These are phyloP conservation scores for Albophoma yamanashiensis DNA, from an alignment of 2,329 filamentous ascomycete species.

Conservation along the genomic window DNA sequence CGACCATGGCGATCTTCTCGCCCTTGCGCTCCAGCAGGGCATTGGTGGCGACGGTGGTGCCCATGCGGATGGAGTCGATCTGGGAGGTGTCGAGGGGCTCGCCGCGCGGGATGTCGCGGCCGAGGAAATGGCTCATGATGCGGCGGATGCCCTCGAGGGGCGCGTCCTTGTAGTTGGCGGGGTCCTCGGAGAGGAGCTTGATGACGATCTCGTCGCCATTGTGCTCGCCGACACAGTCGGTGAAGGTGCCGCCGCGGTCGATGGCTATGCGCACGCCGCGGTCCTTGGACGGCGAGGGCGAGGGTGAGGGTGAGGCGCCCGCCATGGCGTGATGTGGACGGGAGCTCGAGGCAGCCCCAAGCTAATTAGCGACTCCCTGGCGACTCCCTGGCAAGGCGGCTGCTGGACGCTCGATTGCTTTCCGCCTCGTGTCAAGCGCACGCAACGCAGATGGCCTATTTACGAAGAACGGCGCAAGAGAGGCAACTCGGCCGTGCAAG, in stretches of 20 bases:
- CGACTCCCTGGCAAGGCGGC: too few relatives aligned
- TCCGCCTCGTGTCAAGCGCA: neutral
- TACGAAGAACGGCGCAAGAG: neutral
- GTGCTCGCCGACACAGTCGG: slow-evolving; percentile 56
- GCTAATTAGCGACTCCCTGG: neutral
- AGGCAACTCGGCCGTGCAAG: neutral
- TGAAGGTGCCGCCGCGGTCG: slow-evolving; percentile 45
- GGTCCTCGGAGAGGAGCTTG: slow-evolving; percentile 63
- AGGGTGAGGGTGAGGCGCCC: slow-evolving; percentile 3
- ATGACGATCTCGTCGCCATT: slow-evolving; percentile 58
- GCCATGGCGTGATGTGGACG: slow-evolving; percentile 7
- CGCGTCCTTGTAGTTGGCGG: slow-evolving; percentile 61
- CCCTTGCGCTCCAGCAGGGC: slow-evolving; percentile 67
- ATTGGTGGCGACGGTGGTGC: slow-evolving; percentile 72
- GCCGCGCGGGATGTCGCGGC: slow-evolving; percentile 20
- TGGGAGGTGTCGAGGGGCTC: slow-evolving; percentile 21
- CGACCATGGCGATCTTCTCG: slow-evolving; percentile 58
- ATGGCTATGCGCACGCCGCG: slow-evolving; percentile 20
- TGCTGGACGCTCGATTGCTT: neutral
- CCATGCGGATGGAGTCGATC: slow-evolving; percentile 63
- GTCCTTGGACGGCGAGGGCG: neutral
- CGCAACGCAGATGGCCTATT: neutral
- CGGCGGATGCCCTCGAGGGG: slow-evolving; percentile 61
- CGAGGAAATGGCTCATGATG: slow-evolving; percentile 23
- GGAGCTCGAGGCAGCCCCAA: neutral